Conservation (phyloP, 345 rosid genomes). For the Balakata baccata region DNA sequence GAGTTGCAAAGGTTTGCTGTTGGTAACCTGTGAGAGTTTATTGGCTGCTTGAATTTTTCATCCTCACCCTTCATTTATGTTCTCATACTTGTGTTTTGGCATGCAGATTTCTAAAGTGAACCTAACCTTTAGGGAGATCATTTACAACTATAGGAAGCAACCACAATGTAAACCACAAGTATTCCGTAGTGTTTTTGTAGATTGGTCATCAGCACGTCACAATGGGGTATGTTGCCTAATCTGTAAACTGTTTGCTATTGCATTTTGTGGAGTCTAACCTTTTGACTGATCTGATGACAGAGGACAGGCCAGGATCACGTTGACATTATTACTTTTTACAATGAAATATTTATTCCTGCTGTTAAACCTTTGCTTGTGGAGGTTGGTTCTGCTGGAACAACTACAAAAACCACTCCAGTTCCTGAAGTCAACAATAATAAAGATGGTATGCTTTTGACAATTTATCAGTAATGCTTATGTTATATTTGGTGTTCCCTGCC, state of each 20-base stretch:
- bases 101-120: conserved; percentile 80
- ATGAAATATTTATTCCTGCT: conserved; percentile 74
- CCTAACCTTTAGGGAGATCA: conserved; percentile 78
- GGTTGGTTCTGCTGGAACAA: conserved; percentile 60
- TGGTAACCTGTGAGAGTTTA: neutral
- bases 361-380: conserved; percentile 84
- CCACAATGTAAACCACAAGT: conserved; percentile 94
- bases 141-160: conserved; percentile 85
- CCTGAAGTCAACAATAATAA: conserved; percentile 53
- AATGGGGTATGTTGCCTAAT: conserved; percentile 45
- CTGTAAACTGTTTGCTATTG: conserved; percentile 1
- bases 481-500: neutral
- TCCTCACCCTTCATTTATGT: neutral
- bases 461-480: neutral
- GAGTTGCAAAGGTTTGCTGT: conserved; percentile 34
- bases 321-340: conserved; percentile 90
- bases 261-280: conserved; percentile 24
- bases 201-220: conserved; percentile 57
- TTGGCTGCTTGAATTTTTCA: neutral
- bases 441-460: conserved; percentile 44
- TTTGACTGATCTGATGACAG: conserved; percentile 43
- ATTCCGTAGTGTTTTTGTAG: conserved; percentile 78
- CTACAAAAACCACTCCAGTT: conserved; percentile 32
- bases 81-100: conserved; percentile 12
- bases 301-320: conserved; percentile 80